Percentiles rank a stretch among this genome's conserved stretches.
These are phyloP conservation scores for Aspergillus campestris DNA, from an alignment of 495 filamentous ascomycete genomes.

Conservation along the genomic window DNA sequence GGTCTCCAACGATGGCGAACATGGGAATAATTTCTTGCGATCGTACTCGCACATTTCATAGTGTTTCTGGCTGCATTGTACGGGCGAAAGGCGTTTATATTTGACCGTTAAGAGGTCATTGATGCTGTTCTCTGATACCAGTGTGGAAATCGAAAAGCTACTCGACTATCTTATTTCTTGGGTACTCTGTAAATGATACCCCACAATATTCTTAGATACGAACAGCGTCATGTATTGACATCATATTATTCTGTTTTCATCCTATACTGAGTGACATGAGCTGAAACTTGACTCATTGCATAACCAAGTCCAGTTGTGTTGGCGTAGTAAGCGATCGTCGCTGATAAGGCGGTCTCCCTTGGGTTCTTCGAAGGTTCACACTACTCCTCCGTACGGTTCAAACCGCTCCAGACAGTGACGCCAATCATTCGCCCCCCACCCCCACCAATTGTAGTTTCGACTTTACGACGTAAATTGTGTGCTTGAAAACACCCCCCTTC, in stretches of 20 bases:
- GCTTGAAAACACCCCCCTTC: neutral
- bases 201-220: too few species aligned
- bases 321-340: neutral
- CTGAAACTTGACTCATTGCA: too few species aligned
- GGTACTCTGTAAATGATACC: too few species aligned
- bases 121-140: conserved; percentile 15
- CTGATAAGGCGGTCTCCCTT: conserved; percentile 4
- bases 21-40: neutral
- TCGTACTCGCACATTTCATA: conserved; percentile 3
- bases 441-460: too few species aligned
- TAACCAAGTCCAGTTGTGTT: too few species aligned
- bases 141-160: conserved; percentile 1
- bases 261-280: too few species aligned
- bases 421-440: too few species aligned
- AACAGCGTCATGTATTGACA: too few species aligned
- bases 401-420: neutral
- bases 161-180: too few species aligned
- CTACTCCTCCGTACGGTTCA: neutral
- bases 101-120: conserved; percentile 6
- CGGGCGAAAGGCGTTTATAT: conserved; percentile 17
- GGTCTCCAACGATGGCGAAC: neutral
- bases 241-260: too few species aligned
- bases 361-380: neutral
- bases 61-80: conserved; percentile 17
- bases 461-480: too few species aligned